phyloP scores from a whole-genome alignment of 192 early-diverging fungal species.

The Coemansia interrupta region DNA sequence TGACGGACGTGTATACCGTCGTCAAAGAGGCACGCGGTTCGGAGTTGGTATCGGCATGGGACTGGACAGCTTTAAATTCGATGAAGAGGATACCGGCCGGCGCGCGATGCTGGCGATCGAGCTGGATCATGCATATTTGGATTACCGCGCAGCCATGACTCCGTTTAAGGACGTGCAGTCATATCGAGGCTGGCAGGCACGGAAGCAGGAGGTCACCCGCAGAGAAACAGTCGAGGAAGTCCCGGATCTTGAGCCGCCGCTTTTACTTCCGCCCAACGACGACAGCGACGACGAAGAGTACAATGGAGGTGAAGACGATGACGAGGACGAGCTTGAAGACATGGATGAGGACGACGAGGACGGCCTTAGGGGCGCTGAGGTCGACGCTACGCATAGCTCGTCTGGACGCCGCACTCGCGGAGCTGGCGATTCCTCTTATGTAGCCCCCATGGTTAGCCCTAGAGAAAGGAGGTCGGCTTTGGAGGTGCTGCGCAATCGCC shows the following conservation, averaged over 20 bases:
- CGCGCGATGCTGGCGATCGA: constrained; percentile 51
- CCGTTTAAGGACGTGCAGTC: constrained; percentile 36
- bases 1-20: constrained; percentile 64
- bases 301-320: constrained; percentile 52
- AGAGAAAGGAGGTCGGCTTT: constrained; percentile 27
- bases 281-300: constrained; percentile 64
- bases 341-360: constrained; percentile 17
- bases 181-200: constrained; percentile 11
- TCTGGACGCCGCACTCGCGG: background rate
- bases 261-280: constrained; percentile 56
- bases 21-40: constrained; percentile 57
- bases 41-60: constrained; percentile 58
- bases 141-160: constrained; percentile 26
- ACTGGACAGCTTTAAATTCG: constrained; percentile 43
- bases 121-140: constrained; percentile 49
- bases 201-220: background rate
- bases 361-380: background rate
- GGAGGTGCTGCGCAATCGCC: constrained; percentile 37
- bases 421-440: constrained; percentile 6
- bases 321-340: constrained; percentile 47
- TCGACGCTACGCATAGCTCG: too few species aligned
- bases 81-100: constrained; percentile 54
- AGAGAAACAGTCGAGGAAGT: constrained; percentile 13
- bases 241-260: constrained; percentile 39
- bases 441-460: background rate